Evolutionary conservation across 345 rosid genomes (phyloP).

Genomic region (Boechera stricta): DNA sequence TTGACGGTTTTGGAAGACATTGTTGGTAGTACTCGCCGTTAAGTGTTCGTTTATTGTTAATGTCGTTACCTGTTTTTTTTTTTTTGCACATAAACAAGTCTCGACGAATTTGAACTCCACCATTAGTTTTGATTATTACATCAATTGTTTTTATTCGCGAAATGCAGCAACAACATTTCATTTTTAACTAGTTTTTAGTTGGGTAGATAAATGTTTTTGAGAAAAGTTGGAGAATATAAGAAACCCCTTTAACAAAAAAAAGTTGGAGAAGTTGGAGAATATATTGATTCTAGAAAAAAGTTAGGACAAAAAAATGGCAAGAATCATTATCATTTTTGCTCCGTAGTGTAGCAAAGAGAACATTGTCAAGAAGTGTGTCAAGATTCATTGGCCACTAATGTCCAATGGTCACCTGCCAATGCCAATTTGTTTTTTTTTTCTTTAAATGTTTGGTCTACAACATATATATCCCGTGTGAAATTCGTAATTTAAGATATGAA

Average conservation of each 20-base stretch:
- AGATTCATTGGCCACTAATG: slow-evolving; percentile 28
- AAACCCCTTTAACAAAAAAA: not conserved
- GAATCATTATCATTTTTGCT: not conserved
- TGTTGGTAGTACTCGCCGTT: slow-evolving; percentile 6
- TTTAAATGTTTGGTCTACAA: not conserved
- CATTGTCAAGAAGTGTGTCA: slow-evolving; percentile 2
- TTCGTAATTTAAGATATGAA: not conserved
- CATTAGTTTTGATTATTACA: not conserved
- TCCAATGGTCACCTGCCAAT: slow-evolving; percentile 23
- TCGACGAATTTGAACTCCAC: slow-evolving; percentile 5
- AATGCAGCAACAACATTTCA: slow-evolving; percentile 10
- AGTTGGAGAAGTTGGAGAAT: slow-evolving; percentile 5
- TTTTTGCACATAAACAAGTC: not conserved
- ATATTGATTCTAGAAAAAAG: slow-evolving; percentile 5
- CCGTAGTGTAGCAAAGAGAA: not conserved
- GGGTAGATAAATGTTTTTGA: too few relatives aligned
- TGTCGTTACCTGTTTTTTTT: not conserved
- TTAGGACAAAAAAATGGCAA: not conserved
- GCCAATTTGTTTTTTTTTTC: not conserved
- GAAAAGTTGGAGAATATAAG: slow-evolving; percentile 2
- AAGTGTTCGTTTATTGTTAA: not conserved
- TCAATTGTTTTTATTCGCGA: not conserved
- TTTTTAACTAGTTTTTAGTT: not conserved
- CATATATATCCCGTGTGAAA: not conserved
- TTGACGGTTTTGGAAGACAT: slow-evolving; percentile 5